Percentiles rank a stretch among this genome's conserved stretches.
Evolutionary conservation across 306 rosid genomes (phyloP).

Genomic region (cucumber (Cucumis sativus)): DNA sequence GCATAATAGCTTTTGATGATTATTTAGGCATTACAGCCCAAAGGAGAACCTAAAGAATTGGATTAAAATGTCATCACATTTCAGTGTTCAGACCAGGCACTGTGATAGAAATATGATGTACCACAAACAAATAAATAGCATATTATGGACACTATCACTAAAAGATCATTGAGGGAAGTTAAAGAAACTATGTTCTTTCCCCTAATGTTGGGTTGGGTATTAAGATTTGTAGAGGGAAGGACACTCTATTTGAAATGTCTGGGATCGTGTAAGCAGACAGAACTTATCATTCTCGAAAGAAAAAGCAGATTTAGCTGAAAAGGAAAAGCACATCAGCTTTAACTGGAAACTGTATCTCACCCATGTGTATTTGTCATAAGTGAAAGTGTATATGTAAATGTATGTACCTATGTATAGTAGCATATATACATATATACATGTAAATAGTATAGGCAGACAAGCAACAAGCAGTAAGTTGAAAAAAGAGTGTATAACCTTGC

Average conservation of each 20-base stretch:
- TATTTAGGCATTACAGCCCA: neutral
- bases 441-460: neutral
- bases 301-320: neutral
- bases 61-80: neutral
- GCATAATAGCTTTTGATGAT: neutral
- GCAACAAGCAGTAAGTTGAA: neutral
- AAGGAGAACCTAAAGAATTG: neutral
- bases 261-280: neutral
- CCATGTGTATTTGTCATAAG: neutral
- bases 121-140: neutral
- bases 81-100: neutral
- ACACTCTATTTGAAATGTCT: neutral
- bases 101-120: neutral
- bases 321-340: neutral
- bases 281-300: neutral
- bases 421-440: neutral
- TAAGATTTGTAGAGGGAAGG: neutral
- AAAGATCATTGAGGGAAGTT: neutral
- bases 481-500: slow-evolving; percentile 27
- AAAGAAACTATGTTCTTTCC: neutral
- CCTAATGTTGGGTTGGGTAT: neutral
- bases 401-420: neutral
- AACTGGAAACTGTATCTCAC: neutral
- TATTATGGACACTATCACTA: neutral
- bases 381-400: neutral